phyloP scores from a whole-genome alignment of 2,329 filamentous ascomycete species.

The Bipolaris sorokiniana region DNA sequence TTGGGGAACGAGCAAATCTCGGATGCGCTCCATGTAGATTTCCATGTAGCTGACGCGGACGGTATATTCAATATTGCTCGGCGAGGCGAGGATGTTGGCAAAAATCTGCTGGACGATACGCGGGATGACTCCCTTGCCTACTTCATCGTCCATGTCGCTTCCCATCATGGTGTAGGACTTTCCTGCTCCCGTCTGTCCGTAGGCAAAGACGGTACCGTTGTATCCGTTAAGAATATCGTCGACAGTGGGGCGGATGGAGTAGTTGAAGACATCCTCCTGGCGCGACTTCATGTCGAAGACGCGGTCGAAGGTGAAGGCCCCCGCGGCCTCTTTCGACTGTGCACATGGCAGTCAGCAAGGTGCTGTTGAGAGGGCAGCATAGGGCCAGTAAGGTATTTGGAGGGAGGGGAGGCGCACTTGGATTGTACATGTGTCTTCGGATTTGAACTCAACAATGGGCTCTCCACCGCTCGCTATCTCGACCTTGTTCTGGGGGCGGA shows the following conservation, averaged over 20 bases:
- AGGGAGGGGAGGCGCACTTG: conserved; percentile 64
- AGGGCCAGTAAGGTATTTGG: background rate
- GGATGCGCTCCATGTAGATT: conserved; percentile 99
- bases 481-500: conserved; percentile 94
- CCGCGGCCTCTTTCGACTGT: conserved; percentile 81
- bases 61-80: conserved; percentile 96
- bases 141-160: conserved; percentile 87
- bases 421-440: conserved; percentile 85
- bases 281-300: conserved; percentile 94
- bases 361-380: background rate
- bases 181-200: conserved; percentile 96
- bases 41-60: conserved; percentile 99
- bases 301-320: conserved; percentile 90
- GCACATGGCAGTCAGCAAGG: conserved; percentile 23
- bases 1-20: conserved; percentile 87
- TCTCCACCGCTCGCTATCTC: conserved; percentile 90
- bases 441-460: conserved; percentile 87
- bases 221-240: conserved; percentile 99
- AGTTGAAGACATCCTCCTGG: conserved; percentile 96
- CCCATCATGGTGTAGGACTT: conserved; percentile 99
- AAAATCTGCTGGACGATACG: conserved; percentile 98
- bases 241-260: conserved; percentile 93
- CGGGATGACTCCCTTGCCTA: conserved; percentile 90
- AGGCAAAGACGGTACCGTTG: conserved; percentile 98
- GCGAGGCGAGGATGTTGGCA: conserved; percentile 88